Evolutionary conservation across 2,329 filamentous ascomycete species (phyloP).

Genomic region (Xylaria hypoxylon): DNA sequence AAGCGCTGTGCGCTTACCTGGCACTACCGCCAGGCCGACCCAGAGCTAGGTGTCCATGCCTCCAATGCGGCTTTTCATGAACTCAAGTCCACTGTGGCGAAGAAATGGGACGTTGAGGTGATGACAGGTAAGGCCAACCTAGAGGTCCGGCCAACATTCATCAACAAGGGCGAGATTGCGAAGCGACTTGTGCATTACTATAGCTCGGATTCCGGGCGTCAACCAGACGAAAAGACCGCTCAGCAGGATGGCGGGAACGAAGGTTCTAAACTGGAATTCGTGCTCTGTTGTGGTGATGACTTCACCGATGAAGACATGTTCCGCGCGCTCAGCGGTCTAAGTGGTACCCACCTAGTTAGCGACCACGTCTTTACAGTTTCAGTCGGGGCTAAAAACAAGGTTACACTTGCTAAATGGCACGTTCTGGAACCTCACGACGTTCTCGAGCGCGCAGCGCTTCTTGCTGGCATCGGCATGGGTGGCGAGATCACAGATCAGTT

Average conservation of each 20-base stretch:
- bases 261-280: slow-evolving; percentile 77
- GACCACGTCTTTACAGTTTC: slow-evolving; percentile 89
- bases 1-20: slow-evolving; percentile 96
- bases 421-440: slow-evolving; percentile 90
- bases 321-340: slow-evolving; percentile 76
- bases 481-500: slow-evolving; percentile 56
- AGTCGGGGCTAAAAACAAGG: slow-evolving; percentile 90
- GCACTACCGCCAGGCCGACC: slow-evolving; percentile 95
- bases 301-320: slow-evolving; percentile 99
- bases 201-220: slow-evolving; percentile 57
- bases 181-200: slow-evolving; percentile 84
- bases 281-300: slow-evolving; percentile 92
- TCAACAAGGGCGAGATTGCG: slow-evolving; percentile 97
- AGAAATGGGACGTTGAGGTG: slow-evolving; percentile 90
- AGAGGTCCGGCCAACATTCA: slow-evolving; percentile 94
- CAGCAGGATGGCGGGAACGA: slow-evolving; percentile 56
- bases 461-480: slow-evolving; percentile 59
- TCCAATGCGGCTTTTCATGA: slow-evolving; percentile 84
- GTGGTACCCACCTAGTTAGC: slow-evolving; percentile 64
- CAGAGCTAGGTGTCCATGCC: slow-evolving; percentile 83
- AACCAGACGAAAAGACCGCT: slow-evolving; percentile 42
- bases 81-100: slow-evolving; percentile 79
- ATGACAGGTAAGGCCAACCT: slow-evolving; percentile 98
- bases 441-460: slow-evolving; percentile 73
- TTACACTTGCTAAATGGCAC: slow-evolving; percentile 91